Conservation (phyloP, 805 yeast genomes). For the Ogataea haglerorum region DNA sequence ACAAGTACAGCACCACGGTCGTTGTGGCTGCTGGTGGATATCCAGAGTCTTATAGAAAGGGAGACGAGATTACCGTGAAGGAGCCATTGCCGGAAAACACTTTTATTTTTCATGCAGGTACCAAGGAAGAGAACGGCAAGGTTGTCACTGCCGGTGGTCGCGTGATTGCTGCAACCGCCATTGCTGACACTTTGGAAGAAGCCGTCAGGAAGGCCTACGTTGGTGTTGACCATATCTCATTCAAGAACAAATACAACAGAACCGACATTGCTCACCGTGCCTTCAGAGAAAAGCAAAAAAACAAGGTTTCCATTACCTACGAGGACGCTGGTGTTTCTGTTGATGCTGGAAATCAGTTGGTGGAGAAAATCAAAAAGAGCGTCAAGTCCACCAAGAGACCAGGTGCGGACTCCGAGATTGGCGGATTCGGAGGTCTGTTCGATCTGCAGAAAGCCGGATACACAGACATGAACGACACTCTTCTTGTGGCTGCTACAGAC, state of each 20-base stretch:
- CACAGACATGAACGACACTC: conserved; percentile 63
- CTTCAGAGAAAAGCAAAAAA: conserved; percentile 50
- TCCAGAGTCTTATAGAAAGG: conserved; percentile 83
- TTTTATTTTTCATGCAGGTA: conserved; percentile 94
- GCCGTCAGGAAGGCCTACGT: conserved; percentile 84
- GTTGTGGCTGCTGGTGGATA: conserved; percentile 97
- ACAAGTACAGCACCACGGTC: conserved; percentile 81
- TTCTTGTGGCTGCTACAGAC: conserved; percentile 96
- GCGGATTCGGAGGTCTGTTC: conserved; percentile 97
- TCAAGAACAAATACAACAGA: conserved; percentile 77
- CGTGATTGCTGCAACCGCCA: conserved; percentile 92
- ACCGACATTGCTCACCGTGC: conserved; percentile 96
- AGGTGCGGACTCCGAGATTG: conserved; percentile 97
- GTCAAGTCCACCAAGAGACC: conserved; percentile 91
- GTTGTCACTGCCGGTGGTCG: conserved; percentile 92
- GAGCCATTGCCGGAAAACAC: conserved; percentile 52
- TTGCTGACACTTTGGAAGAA: conserved; percentile 66
- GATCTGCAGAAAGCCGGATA: conserved; percentile 89
- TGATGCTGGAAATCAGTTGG: conserved; percentile 88
- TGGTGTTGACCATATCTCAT: conserved; percentile 75
- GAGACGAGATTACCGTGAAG: conserved; percentile 70
- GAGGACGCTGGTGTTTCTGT: conserved; percentile 97
- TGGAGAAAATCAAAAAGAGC: conserved; percentile 82
- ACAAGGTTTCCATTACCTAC: conserved; percentile 62
- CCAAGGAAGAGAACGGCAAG: conserved; percentile 54